Evolutionary conservation across 2,329 filamentous ascomycete genomes (phyloP), one percentile per base, ranked within the genome.

Genomic region (Magnaporthales sp.): DNA sequence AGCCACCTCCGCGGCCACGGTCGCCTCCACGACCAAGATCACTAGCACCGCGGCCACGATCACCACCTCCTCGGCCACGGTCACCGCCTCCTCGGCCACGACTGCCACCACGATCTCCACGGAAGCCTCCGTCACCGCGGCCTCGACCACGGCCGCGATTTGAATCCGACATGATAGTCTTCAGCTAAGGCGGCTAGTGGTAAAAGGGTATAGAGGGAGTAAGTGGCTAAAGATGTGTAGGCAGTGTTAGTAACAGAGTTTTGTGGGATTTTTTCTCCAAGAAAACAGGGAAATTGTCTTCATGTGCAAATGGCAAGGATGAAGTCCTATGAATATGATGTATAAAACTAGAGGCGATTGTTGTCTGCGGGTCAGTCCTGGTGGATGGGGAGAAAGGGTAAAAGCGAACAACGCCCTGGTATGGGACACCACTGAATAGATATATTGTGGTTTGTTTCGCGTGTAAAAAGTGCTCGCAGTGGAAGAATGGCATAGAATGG

Each of bases 31-130:
- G 69, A 65, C 66, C 26, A 15, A 68, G 66, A 22, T 62, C 65
- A 26, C 64, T 66, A 22, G 67, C 69, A 31, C 70, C 66, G 13
- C 63, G 65, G 15, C 68, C 66, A 4, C 69, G 70, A 11, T 70
- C 70, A 56, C 70, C 71, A 24, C 71, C 67, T 38, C 71, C 70
- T 61, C 71, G 71, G 51, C 70, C 73, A 32, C 73, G 71, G 13
- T 66, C 30, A n/a, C 38, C 38, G n/a, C 38, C 38, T 46, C 38
- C 38, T 51, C 69, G 67, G 19, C 64, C 66, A 29, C 64, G 68
- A 38, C 70, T 66, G 11, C 63, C 66, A 13, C 68, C 66, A 6
- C 69, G 70, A 13, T 70, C 70, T 24, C 72, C 68, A 29, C 72
- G 68, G 32, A 68, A 67, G 56, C 70, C 72, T 31, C 60, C 65